Base-by-base conservation (phyloP, 176 grass and related monocot species). In the Carex parvula region DNA sequence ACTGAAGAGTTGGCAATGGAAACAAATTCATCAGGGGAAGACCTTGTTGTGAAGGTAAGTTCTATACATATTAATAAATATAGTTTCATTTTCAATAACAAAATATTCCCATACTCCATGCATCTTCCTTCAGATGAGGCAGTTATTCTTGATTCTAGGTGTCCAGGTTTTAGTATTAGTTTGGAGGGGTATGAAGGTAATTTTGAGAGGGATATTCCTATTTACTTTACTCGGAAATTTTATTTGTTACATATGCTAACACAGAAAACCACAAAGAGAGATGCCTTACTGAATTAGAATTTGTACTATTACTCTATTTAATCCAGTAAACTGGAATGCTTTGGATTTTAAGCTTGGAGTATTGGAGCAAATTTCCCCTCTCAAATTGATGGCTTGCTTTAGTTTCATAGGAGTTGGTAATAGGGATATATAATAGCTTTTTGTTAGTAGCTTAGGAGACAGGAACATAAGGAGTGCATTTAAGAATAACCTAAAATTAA, bases 41-140 rank as follows among this genome's bases (percentile, higher is more conserved):
- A 98, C 58, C 79, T 83, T 16, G 42, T 91, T 70, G 80, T 98
- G 63, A 98, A 95, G 96, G 93, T 98, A 67, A 89, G 89, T 67
- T 85, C 17, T 67, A 66, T 53, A 85, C 42, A n/a, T 57, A 54
- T 20, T n/a, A 63, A 80, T 57, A 59, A 64, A 10, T 57, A 59
- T 39, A 24, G 16, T 60, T 76, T 76, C 13, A 26, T 53, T 55
- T 77, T 56, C 14, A 77, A 32, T 56, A 22, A 78, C 4, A 39
- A 78, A 3, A 26, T 77, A 2, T 52, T 78, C 52, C 12, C 22
- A 57, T 78, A 54, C 13, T 32, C 13, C 16, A 8, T n/a, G 35
- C 20, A 42, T 70, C 68, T 15, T n/a, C n/a, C n/a, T 32, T 75
- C 54, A 12, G 33, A 75, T 52, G 44, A 32, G 21, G 46, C 48